Evolutionary conservation across 2,329 filamentous ascomycete species (phyloP).

Genomic region (Leptographium lundbergii): DNA sequence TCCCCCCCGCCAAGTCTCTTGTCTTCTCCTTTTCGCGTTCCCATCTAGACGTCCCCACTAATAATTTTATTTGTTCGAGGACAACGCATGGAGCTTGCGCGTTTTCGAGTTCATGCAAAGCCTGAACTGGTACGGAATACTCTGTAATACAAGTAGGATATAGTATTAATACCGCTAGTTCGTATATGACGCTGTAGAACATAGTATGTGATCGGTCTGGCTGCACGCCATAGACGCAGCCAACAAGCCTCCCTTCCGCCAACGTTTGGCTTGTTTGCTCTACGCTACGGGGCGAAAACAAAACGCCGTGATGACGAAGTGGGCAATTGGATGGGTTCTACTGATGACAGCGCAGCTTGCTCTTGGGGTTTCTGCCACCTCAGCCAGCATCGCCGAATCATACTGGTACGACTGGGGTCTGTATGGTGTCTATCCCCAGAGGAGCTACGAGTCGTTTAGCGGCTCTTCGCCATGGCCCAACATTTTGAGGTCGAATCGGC

Average conservation of each 20-base stretch:
- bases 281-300: neutral
- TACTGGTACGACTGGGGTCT: conserved; percentile 8
- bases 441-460: conserved; percentile 4
- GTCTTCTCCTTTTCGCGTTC: neutral
- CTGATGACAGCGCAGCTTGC: neutral
- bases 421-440: conserved; percentile 4
- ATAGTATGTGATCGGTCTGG: neutral
- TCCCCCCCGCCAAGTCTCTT: neutral
- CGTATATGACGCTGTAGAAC: neutral
- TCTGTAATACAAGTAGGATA: neutral
- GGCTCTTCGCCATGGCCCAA: conserved; percentile 4
- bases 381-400: neutral
- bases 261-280: neutral
- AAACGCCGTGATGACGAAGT: neutral
- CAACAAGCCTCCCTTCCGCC: no score
- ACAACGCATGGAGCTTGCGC: neutral
- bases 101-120: neutral
- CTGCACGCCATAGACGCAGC: neutral
- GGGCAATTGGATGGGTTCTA: neutral
- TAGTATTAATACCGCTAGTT: neutral
- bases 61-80: neutral
- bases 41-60: neutral
- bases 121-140: neutral
- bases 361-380: neutral
- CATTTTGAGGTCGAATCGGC: neutral